Percentiles rank a stretch among this genome's conserved stretches.
Conservation (phyloP, 768 basidiomycete genomes). For the Termitomyces sp. region DNA sequence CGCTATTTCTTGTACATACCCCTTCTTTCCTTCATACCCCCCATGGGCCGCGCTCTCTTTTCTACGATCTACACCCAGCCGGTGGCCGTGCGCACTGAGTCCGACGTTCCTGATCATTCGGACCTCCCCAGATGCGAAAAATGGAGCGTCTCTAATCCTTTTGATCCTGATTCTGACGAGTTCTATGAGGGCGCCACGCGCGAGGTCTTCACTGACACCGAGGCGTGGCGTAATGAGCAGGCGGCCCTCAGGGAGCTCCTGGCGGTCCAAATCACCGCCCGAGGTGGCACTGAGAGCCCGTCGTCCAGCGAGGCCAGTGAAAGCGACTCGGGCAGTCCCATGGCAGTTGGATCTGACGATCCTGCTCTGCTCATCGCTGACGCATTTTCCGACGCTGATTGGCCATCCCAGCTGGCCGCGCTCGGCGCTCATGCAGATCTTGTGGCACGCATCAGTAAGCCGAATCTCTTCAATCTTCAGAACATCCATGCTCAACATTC, state of each 20-base stretch:
- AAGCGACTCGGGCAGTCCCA: conserved; percentile 44
- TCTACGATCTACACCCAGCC: conserved; percentile 35
- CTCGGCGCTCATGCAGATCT: conserved; percentile 6
- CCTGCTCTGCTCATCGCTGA: conserved; percentile 32
- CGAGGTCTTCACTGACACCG: conserved; percentile 59
- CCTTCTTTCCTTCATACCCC: conserved; percentile 21
- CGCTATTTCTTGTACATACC: conserved; percentile 16
- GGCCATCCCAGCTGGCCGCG: conserved; percentile 16
- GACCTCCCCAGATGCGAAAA: conserved; percentile 33
- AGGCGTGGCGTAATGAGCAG: conserved; percentile 28
- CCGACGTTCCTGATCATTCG: conserved; percentile 26
- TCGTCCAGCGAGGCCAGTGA: conserved; percentile 36
- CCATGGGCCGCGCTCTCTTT: conserved; percentile 60
- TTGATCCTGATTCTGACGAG: conserved; percentile 80
- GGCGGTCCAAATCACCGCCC: conserved; percentile 18
- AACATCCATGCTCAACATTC: conserved; percentile 1
- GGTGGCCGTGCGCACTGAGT: conserved; percentile 40
- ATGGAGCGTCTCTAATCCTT: conserved; percentile 63
- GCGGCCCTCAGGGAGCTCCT: conserved; percentile 19
- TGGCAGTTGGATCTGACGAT: conserved; percentile 40
- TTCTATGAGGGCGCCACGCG: conserved; percentile 60
- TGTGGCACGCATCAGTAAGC: conserved; percentile 5
- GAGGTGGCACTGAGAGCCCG: conserved; percentile 27
- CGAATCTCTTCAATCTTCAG: neutral
- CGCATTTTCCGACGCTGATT: conserved; percentile 24